Evolutionary conservation across 768 basidiomycete species (phyloP).

Genomic region (Cantharellus anzutake): DNA sequence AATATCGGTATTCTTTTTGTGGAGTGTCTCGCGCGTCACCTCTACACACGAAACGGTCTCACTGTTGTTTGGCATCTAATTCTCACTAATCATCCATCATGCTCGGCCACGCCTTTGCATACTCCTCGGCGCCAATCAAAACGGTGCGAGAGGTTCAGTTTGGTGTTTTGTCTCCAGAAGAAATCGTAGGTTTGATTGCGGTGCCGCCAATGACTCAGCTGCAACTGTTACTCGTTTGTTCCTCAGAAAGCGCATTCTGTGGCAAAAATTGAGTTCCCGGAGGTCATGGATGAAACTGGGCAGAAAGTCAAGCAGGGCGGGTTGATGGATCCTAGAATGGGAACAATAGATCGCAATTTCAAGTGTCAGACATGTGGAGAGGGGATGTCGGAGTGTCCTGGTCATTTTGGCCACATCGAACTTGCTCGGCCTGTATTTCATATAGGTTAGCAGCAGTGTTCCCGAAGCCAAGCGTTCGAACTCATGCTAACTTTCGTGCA

Average conservation of each 20-base stretch:
- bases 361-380: slow-evolving; percentile 99
- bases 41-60: no score
- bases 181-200: slow-evolving; percentile 55
- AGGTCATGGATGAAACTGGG: slow-evolving; percentile 91
- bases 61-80: background rate
- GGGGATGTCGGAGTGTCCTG: slow-evolving; percentile 99
- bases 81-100: background rate
- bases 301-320: slow-evolving; percentile 84
- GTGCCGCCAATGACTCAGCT: background rate
- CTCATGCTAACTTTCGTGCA: background rate
- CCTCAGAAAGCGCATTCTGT: slow-evolving; percentile 93
- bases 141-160: slow-evolving; percentile 97
- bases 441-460: slow-evolving; percentile 41
- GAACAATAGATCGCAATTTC: slow-evolving; percentile 92
- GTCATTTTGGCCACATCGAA: slow-evolving; percentile 98
- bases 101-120: slow-evolving; percentile 43
- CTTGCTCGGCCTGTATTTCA: slow-evolving; percentile 94
- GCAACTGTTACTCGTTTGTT: slow-evolving; percentile 3
- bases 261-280: slow-evolving; percentile 94
- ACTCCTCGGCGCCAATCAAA: slow-evolving; percentile 83
- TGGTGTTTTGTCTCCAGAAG: slow-evolving; percentile 95
- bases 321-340: slow-evolving; percentile 95
- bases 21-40: no score
- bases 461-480: background rate
- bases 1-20: no score